Evolutionary conservation across 2,329 filamentous ascomycete genomes (phyloP), one percentile per base, ranked within the genome.

Genomic region (Aureobasidium sp.): DNA sequence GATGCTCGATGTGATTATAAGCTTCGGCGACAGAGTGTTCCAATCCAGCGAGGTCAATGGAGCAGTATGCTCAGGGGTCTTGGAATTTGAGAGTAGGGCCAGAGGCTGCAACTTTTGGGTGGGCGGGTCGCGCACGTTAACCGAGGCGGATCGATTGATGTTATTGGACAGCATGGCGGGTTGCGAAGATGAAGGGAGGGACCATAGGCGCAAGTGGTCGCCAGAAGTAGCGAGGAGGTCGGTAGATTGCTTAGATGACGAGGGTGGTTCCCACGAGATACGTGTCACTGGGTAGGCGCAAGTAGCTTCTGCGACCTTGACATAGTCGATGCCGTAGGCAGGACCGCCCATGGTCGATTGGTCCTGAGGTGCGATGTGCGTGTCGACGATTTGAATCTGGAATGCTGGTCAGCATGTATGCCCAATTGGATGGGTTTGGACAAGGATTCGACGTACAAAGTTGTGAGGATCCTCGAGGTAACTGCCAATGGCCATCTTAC

Each of bases 1-100:
- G 70, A 99, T 99, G 73, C 92, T 97, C 3, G 92, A 97, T 0
- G 94, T 99, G 70, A 99, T 99, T 71, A 99, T 99, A 60, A 99
- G 80, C 73, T 93, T 97, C 0, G 94, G 94, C 27, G 91, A 96
- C 58, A 99, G 88, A 1, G 90, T 96, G 71, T 99, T 99, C 94
- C 94, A 99, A 73, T 99, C 94, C 50, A 99, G 81, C 17, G 92
- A 97, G 1, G 94, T 99, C 63, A 99, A 84, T 22, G 94, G 94
- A 15, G 94, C 94, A 5, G 94, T 99, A 72, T 99, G 95, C 71
- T 99, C 94, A 4, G 94, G 94, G 0, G 94, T 97, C 77, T 99
- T 99, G 33, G 92, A 97, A 76, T 99, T 99, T 37, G 93, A 97
- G 17, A 99, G 81, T 58, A 99, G 81, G 0, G 94, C 94, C 57